These are phyloP conservation scores for Urostyla sp. DNA, from an alignment of 73 alveolate genomes.

Conservation along the genomic window DNA sequence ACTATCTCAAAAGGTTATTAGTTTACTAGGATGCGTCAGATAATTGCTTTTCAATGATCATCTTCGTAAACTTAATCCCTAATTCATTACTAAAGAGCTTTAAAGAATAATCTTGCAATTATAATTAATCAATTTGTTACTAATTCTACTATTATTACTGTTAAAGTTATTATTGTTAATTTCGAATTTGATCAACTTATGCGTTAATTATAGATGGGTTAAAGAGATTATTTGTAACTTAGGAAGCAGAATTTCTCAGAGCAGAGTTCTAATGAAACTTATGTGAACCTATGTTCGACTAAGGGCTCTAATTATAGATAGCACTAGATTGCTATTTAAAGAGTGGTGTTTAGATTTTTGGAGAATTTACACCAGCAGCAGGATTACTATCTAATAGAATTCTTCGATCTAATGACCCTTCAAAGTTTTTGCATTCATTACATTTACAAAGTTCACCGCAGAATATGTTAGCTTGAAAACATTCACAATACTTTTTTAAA, in stretches of 20 bases:
- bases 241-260: too few species aligned
- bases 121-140: neutral
- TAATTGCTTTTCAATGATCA: constrained; percentile 10
- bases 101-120: neutral
- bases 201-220: neutral
- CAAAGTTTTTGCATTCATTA: constrained; percentile 82
- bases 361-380: too few species aligned
- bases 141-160: neutral
- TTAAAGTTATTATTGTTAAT: neutral
- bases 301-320: too few species aligned
- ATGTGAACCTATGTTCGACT: too few species aligned
- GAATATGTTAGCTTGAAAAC: constrained; percentile 85
- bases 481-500: constrained; percentile 93
- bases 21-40: neutral
- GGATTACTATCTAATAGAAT: constrained; percentile 23
- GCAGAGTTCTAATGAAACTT: too few species aligned
- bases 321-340: too few species aligned
- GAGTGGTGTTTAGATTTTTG: too few species aligned
- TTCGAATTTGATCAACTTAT: neutral
- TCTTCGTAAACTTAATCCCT: constrained; percentile 34
- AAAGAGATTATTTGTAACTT: neutral
- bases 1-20: neutral
- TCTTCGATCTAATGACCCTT: constrained; percentile 56
- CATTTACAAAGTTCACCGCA: constrained; percentile 92
- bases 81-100: constrained; percentile 17